These are phyloP conservation scores for Clavispora asparagi DNA, from an alignment of 805 yeast species.

Conservation along the genomic window DNA sequence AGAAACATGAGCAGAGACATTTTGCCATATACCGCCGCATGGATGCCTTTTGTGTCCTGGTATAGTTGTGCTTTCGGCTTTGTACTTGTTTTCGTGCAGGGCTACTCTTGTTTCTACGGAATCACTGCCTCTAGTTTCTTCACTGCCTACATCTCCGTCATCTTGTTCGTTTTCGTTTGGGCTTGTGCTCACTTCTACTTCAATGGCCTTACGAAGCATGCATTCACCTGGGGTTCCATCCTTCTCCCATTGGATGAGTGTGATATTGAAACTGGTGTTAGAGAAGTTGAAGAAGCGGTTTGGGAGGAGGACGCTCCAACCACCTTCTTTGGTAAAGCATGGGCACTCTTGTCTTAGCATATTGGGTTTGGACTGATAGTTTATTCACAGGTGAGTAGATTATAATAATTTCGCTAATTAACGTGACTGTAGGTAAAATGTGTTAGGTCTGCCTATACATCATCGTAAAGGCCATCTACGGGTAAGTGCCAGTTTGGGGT, in stretches of 20 bases:
- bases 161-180: slow-evolving; percentile 55
- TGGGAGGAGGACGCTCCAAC: slow-evolving; percentile 49
- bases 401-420: not conserved
- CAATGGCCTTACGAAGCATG: slow-evolving; percentile 31
- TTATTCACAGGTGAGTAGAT: not conserved
- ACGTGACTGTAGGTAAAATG: not conserved
- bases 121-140: slow-evolving; percentile 56
- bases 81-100: slow-evolving; percentile 64
- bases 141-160: slow-evolving; percentile 65
- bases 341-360: slow-evolving; percentile 29
- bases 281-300: slow-evolving; percentile 53
- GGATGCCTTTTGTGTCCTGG: slow-evolving; percentile 62
- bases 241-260: slow-evolving; percentile 51
- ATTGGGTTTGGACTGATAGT: not conserved
- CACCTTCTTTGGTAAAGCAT: slow-evolving; percentile 50
- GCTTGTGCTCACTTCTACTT: slow-evolving; percentile 48
- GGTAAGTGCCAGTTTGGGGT: too few species aligned
- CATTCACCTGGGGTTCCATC: slow-evolving; percentile 33
- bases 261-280: slow-evolving; percentile 65
- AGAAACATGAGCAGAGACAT: slow-evolving; percentile 64
- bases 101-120: slow-evolving; percentile 57
- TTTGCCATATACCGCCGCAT: slow-evolving; percentile 69
- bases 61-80: slow-evolving; percentile 52
- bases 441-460: too few species aligned
- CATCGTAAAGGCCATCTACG: too few species aligned